Base-by-base conservation (phyloP, 2,329 filamentous ascomycete genomes). In the Botryotinia convoluta region DNA sequence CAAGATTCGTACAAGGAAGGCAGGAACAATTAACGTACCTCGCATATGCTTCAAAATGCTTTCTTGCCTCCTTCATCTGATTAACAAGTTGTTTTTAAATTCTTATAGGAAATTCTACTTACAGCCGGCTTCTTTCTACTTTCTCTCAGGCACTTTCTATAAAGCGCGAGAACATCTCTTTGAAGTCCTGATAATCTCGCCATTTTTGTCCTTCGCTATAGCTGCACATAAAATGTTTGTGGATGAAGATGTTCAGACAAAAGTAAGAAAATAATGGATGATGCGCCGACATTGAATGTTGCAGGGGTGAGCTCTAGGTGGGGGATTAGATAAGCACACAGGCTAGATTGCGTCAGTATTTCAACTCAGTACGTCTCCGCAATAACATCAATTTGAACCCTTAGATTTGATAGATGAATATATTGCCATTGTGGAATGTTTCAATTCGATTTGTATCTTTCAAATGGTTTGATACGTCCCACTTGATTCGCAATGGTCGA, bases 111-210 rank as follows among this genome's bases (percentile, higher is more conserved):
- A 59, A 51, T 9, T 42, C 22, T 26, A 79, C 86, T 79, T 82
- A 95, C 93, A 78, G 84, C 81, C 68, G 95, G 94, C 82, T 99
- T 98, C 79, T 90, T 91, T 74, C 91, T 89, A 74, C 92, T 90
- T 79, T 93, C 93, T 74, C 95, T 89, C 39, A 99, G 85, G 79
- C 95, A 98, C 80, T 90, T 89, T 74, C 95, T 90, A 82, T 98
- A 99, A 22, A 99, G 88, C 48, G 90, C 87, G 69, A 98, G 83
- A 5, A 98, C 95, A 79, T 97, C 94, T 79, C 89, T 91, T 81
- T 98, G 95, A n/a, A 98, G 86, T 51, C 96, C 96, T 12, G 95
- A 97, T 39, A 95, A 85, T 78, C 90, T 87, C 84, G 37, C 70
- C 70, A 72, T 72, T 2, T 39, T 35, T 4, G 4, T 57, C 10